Percentiles rank a stretch among this genome's conserved stretches.
Evolutionary conservation across 2,329 filamentous ascomycete genomes (phyloP).

Genomic region (Claviceps sp.): DNA sequence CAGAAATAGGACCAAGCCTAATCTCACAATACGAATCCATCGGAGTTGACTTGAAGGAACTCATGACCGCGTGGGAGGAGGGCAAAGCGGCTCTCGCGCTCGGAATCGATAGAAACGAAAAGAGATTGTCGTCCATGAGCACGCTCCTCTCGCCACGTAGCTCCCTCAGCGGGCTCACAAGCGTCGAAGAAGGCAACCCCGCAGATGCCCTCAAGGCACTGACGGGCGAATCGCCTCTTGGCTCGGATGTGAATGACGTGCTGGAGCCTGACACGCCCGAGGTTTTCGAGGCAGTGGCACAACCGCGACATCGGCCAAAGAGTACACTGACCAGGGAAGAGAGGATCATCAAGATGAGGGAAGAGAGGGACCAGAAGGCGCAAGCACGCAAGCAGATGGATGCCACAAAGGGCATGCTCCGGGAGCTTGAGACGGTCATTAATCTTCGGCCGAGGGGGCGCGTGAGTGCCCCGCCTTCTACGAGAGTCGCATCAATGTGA

Average conservation of each 20-base stretch:
- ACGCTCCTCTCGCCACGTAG: conserved; percentile 43
- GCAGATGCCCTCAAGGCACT: conserved; percentile 60
- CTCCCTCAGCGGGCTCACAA: conserved; percentile 55
- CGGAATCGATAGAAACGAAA: conserved; percentile 71
- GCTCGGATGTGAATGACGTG: conserved; percentile 36
- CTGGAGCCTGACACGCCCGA: conserved; percentile 58
- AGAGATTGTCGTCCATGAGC: conserved; percentile 50
- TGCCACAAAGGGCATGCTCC: conserved; percentile 77
- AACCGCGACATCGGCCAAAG: conserved; percentile 43
- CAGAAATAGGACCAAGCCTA: conserved; percentile 64
- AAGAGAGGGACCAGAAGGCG: conserved; percentile 67
- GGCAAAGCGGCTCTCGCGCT: conserved; percentile 72
- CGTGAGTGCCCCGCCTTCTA: conserved; percentile 19
- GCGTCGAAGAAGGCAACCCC: conserved; percentile 39
- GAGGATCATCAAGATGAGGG: conserved; percentile 73
- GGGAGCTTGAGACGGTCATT: conserved; percentile 86
- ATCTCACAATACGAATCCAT: conserved; percentile 92
- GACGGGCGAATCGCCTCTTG: conserved; percentile 53
- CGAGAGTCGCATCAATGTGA: conserved; percentile 30
- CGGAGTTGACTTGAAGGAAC: conserved; percentile 66
- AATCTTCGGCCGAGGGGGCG: conserved; percentile 32
- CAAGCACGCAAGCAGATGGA: conserved; percentile 61
- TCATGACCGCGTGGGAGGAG: conserved; percentile 76
- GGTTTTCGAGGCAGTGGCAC: conserved; percentile 82
- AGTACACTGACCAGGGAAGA: conserved; percentile 71